Conservation (phyloP, 2,329 filamentous ascomycete genomes). For the Alternaria arbusti region DNA sequence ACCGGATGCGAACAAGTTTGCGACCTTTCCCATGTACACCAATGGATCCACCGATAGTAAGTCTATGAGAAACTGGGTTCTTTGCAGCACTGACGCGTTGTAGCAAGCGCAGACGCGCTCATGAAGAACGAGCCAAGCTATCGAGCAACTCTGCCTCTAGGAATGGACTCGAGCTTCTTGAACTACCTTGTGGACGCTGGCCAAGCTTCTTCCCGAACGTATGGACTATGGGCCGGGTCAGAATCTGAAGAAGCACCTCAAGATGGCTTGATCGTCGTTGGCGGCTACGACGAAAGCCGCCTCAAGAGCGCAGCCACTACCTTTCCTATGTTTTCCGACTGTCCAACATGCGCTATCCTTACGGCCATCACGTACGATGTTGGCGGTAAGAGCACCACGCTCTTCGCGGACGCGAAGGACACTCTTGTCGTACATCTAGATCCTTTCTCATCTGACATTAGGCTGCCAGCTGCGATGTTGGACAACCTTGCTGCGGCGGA, state of each 20-base stretch:
- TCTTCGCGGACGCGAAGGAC: slow-evolving; percentile 14
- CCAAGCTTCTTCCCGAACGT: slow-evolving; percentile 25
- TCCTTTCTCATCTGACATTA: slow-evolving; percentile 19
- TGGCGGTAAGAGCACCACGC: slow-evolving; percentile 18
- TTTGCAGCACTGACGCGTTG: not conserved
- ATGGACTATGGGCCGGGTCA: slow-evolving; percentile 24
- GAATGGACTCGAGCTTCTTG: slow-evolving; percentile 20
- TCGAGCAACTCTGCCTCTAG: slow-evolving; percentile 21
- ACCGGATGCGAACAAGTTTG: slow-evolving; percentile 19
- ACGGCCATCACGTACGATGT: slow-evolving; percentile 27
- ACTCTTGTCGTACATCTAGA: slow-evolving; percentile 21
- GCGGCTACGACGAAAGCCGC: slow-evolving; percentile 22
- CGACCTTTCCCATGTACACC: slow-evolving; percentile 19
- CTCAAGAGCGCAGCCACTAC: slow-evolving; percentile 18
- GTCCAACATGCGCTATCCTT: slow-evolving; percentile 24
- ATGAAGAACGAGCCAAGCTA: slow-evolving; percentile 9
- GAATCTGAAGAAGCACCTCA: slow-evolving; percentile 23
- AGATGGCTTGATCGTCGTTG: slow-evolving; percentile 22
- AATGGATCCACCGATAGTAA: slow-evolving; percentile 21
- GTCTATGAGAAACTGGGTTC: not conserved
- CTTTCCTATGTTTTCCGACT: slow-evolving; percentile 27
- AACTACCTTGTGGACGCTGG: slow-evolving; percentile 22
- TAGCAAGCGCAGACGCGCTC: slow-evolving; percentile 14
- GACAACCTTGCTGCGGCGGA: slow-evolving; percentile 19
- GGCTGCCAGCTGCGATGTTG: slow-evolving; percentile 17